Conservation (phyloP, 192 early-diverging fungal species). For the Glomus cerebriforme region DNA sequence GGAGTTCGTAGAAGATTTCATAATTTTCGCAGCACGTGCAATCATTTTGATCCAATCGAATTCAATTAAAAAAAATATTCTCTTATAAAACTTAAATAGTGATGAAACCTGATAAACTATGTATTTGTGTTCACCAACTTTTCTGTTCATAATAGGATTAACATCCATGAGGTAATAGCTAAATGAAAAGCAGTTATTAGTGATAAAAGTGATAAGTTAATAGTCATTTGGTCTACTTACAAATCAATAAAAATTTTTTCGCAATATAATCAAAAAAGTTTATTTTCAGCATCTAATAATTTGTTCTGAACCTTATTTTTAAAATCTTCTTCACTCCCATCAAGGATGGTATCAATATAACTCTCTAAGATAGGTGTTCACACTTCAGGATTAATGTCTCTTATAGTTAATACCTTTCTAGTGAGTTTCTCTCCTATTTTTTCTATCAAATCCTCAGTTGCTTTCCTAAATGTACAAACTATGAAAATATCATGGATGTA, state of each 20-base stretch:
- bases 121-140: conserved; percentile 30
- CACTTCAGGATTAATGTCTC: conserved; percentile 21
- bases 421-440: conserved; percentile 28
- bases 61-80: conserved; percentile 24
- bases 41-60: conserved; percentile 32
- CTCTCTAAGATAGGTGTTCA: conserved; percentile 23
- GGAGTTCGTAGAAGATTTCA: conserved; percentile 29
- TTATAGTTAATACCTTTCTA: neutral
- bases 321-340: conserved; percentile 4
- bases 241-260: conserved; percentile 34
- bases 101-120: conserved; percentile 25
- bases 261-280: conserved; percentile 27
- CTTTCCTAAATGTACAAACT: conserved; percentile 13
- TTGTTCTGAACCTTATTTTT: conserved; percentile 13
- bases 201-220: neutral
- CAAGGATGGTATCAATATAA: conserved; percentile 19
- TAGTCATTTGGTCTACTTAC: conserved; percentile 28
- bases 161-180: conserved; percentile 27
- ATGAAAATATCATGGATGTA: conserved; percentile 25
- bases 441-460: conserved; percentile 27
- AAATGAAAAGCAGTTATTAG: neutral
- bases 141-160: conserved; percentile 28
- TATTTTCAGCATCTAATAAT: neutral
- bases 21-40: conserved; percentile 19
- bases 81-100: conserved; percentile 31